Conservation (phyloP, 768 basidiomycete genomes). For the Botryobasidium botryosum region DNA sequence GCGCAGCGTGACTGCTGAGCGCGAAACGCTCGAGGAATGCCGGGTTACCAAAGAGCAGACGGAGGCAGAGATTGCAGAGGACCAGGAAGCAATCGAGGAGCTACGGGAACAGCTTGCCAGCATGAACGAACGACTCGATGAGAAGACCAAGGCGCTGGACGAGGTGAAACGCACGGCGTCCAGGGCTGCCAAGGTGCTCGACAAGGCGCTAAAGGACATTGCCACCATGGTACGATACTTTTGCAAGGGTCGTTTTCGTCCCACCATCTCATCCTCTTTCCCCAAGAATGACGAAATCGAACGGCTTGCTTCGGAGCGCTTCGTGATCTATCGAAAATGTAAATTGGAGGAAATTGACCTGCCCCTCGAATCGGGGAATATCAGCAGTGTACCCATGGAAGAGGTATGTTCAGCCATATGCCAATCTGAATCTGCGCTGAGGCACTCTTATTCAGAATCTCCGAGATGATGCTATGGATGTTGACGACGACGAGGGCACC, state of each 20-base stretch:
- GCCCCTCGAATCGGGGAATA: constrained; percentile 54
- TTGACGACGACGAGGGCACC: constrained; percentile 75
- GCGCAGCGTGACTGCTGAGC: constrained; percentile 34
- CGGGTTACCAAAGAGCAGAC: constrained; percentile 30
- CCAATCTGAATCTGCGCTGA: constrained; percentile 1
- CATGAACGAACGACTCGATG: constrained; percentile 49
- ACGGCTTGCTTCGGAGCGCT: constrained; percentile 69
- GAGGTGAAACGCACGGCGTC: constrained; percentile 51
- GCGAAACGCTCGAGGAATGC: constrained; percentile 34
- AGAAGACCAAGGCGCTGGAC: constrained; percentile 57
- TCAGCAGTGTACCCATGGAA: constrained; percentile 86
- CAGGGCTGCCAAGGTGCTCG: constrained; percentile 59
- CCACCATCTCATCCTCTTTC: background rate
- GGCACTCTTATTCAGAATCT: constrained; percentile 36
- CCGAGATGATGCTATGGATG: constrained; percentile 76
- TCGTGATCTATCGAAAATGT: constrained; percentile 78
- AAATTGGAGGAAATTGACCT: constrained; percentile 82
- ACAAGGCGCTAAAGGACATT: constrained; percentile 84
- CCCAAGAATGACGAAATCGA: constrained; percentile 81
- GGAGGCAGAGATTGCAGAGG: constrained; percentile 37
- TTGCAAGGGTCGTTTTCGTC: constrained; percentile 15
- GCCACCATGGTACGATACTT: constrained; percentile 41
- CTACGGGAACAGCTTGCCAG: constrained; percentile 45
- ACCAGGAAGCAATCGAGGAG: constrained; percentile 35
- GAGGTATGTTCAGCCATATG: constrained; percentile 37